Percentiles rank a stretch among this genome's conserved stretches.
phyloP scores from a whole-genome alignment of 2,329 filamentous ascomycete genomes.

The Zymoseptoria tritici region DNA sequence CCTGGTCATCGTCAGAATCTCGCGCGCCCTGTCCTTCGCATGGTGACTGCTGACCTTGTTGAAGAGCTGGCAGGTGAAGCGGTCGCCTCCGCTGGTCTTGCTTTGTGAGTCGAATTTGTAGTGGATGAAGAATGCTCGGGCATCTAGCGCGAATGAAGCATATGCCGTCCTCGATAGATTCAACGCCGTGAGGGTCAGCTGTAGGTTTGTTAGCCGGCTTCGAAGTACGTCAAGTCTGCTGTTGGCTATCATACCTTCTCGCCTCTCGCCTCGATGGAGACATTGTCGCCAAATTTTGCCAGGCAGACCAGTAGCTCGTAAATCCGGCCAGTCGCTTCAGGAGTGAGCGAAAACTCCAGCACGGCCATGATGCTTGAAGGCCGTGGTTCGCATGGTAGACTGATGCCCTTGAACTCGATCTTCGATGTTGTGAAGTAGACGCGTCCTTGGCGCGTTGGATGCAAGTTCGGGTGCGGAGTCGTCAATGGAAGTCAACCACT shows the following conservation, averaged over 20 bases:
- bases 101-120: slow-evolving; percentile 51
- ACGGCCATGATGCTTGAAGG: slow-evolving; percentile 33
- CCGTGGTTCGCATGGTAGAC: slow-evolving; percentile 1
- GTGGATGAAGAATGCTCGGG: slow-evolving; percentile 62
- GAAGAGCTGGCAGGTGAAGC: slow-evolving; percentile 68
- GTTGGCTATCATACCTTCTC: slow-evolving; percentile 48
- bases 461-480: not conserved
- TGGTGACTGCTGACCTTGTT: slow-evolving; percentile 49
- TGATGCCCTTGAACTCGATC: not conserved
- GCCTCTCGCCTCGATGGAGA: slow-evolving; percentile 64
- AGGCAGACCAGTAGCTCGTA: slow-evolving; percentile 69
- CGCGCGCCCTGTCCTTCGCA: not conserved
- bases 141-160: slow-evolving; percentile 61
- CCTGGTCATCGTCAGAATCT: slow-evolving; percentile 9
- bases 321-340: slow-evolving; percentile 62
- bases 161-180: slow-evolving; percentile 79
- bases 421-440: slow-evolving; percentile 1
- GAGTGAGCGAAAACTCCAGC: slow-evolving; percentile 64
- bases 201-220: slow-evolving; percentile 6
- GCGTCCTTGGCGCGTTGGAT: slow-evolving; percentile 1
- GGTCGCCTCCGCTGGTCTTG: slow-evolving; percentile 23
- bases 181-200: slow-evolving; percentile 67
- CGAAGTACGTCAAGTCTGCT: not conserved
- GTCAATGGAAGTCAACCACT: slow-evolving; percentile 3
- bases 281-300: slow-evolving; percentile 71